Base-by-base conservation (phyloP, 192 early-diverging fungal genomes). In the Dimargaris verticillata region DNA sequence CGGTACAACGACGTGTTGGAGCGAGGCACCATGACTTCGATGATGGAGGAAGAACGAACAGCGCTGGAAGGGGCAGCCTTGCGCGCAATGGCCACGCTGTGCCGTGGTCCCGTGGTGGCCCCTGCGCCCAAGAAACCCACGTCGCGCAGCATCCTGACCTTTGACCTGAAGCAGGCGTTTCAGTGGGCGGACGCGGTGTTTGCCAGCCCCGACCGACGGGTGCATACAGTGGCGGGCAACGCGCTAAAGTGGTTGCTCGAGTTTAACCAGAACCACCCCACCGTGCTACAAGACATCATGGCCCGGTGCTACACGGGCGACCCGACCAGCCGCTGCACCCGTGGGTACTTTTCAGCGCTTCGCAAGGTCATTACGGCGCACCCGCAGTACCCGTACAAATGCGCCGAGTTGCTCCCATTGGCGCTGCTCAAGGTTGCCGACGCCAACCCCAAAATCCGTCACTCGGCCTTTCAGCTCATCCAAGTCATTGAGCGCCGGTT, bases 71-170 rank as follows among this genome's bases (percentile, higher is more conserved):
- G 78, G 9, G 86, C 85, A 6, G 80, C 93, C 1, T 65, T 94
- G 33, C 85, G 88, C 14, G 88, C 90, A 3, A 95, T 99, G 94
- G 83, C 92, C 4, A 78, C 82, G 1, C 74, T 99, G 45, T 89
- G 86, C 55, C 66, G 68, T 18, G 65, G 55, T 62, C 26, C 53
- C 12, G 33, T 70, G 5, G 12, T 28, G 14, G 46, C 24, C 14
- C 61, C 61, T 33, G 24, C 64, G 13, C 38, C 62, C 17, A 62
- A 49, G 2, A 48, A 62, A 10, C 25, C 66, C 53, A 24, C 5
- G 45, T 46, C 45, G 12, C 11, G 11, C 45, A 53, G 53, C 24
- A 13, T 53, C 13, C 44, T 70, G 2, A 64, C 62, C 48, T 83
- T 83, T 66, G 74, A 84, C 61, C 69, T 76, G 29, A 63, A 73